These are phyloP conservation scores for Aspergillus sp. DNA, from an alignment of 2,329 filamentous ascomycete species.

Conservation along the genomic window DNA sequence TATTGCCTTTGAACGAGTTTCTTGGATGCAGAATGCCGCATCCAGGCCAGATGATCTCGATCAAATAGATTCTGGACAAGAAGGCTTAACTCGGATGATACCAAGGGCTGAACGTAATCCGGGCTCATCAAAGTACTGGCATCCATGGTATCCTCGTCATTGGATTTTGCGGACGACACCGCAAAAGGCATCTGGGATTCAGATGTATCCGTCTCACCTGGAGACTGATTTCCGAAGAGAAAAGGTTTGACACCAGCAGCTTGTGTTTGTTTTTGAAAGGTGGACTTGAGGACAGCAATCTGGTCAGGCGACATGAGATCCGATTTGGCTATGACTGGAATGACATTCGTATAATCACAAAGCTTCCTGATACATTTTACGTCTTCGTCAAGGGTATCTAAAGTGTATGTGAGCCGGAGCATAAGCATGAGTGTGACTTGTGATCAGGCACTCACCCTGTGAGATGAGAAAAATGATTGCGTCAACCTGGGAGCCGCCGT, in stretches of 20 bases:
- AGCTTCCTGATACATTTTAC: constrained; percentile 65
- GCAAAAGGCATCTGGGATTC: constrained; percentile 55
- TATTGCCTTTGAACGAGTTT: constrained; percentile 71
- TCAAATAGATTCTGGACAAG: constrained; percentile 73
- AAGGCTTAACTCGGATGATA: constrained; percentile 63
- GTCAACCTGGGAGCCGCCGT: constrained; percentile 78
- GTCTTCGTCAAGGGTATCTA: constrained; percentile 57
- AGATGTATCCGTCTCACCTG: constrained; percentile 16
- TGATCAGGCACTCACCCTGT: constrained; percentile 52
- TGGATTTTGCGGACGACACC: constrained; percentile 65
- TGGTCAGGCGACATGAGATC: constrained; percentile 60
- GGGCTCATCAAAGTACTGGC: constrained; percentile 89
- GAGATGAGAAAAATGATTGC: constrained; percentile 75
- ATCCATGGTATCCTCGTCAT: constrained; percentile 79
- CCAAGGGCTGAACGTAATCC: constrained; percentile 75
- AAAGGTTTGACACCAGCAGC: constrained; percentile 57
- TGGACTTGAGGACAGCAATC: constrained; percentile 53
- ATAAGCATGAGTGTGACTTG: background rate
- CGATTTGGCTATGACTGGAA: constrained; percentile 71
- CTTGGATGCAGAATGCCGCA: constrained; percentile 74
- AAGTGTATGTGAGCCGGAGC: constrained; percentile 7
- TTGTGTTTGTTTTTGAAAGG: constrained; percentile 26
- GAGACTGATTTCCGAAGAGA: constrained; percentile 49
- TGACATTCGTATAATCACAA: constrained; percentile 69
- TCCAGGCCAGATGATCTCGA: constrained; percentile 67